Percentiles rank a stretch among this genome's conserved stretches.
Evolutionary conservation across 371 early-diverging fungal genomes (phyloP).

Genomic region (Mortierella sp.): DNA sequence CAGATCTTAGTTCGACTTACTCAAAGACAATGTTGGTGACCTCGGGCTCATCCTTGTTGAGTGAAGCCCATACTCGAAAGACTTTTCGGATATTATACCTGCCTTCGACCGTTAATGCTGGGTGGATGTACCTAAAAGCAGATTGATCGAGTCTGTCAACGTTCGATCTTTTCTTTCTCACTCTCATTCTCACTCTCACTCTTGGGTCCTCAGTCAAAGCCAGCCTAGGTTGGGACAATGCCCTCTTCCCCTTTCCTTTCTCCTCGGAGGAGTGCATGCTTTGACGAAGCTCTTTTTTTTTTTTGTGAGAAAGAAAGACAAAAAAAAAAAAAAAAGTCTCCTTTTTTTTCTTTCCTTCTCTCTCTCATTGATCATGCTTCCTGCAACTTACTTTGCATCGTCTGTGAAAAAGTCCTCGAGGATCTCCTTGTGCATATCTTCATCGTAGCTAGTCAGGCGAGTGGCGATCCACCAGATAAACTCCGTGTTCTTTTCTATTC

Average conservation of each 20-base stretch:
- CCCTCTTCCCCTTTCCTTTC: too few relatives aligned
- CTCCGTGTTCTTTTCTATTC: constrained; percentile 41
- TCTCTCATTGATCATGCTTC: neutral
- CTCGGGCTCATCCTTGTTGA: constrained; percentile 65
- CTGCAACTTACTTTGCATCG: constrained; percentile 47
- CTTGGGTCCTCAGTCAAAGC: neutral
- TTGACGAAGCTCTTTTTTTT: neutral
- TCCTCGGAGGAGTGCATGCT: too few relatives aligned
- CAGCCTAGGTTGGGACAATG: too few relatives aligned
- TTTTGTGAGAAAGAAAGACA: neutral
- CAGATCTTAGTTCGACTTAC: constrained; percentile 19
- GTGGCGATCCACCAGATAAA: constrained; percentile 54
- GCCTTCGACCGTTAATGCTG: constrained; percentile 67
- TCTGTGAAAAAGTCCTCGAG: constrained; percentile 52
- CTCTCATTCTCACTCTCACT: too few relatives aligned
- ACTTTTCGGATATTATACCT: constrained; percentile 69
- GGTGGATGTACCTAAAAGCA: constrained; percentile 53
- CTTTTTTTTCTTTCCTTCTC: neutral
- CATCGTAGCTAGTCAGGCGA: constrained; percentile 47
- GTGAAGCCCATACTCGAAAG: constrained; percentile 69
- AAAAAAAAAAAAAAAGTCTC: neutral
- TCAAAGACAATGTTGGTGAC: constrained; percentile 69
- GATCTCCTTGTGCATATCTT: constrained; percentile 53
- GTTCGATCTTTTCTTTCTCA: neutral
- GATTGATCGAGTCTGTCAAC: neutral